These are phyloP conservation scores for Aristolochia californica DNA, from an alignment of 164 flowering plant genomes.

Conservation along the genomic window DNA sequence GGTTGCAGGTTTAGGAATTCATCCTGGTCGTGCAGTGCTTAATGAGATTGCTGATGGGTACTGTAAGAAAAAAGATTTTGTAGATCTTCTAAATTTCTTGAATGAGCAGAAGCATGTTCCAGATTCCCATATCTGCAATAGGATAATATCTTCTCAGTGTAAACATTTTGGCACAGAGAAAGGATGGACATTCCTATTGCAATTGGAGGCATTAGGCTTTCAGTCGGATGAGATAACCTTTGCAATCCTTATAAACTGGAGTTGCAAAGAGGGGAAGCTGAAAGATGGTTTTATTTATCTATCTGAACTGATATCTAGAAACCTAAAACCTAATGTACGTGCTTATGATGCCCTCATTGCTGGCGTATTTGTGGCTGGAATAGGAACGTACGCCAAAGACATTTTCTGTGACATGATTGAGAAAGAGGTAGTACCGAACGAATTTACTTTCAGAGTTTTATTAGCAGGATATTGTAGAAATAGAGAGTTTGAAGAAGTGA, in stretches of 20 bases:
- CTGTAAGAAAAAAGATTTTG: constrained; percentile 62
- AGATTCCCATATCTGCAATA: constrained; percentile 40
- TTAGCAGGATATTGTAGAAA: constrained; percentile 83
- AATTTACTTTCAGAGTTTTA: constrained; percentile 47
- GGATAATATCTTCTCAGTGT: constrained; percentile 41
- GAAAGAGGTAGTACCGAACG: constrained; percentile 27
- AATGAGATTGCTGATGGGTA: constrained; percentile 51
- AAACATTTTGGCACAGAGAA: constrained; percentile 34
- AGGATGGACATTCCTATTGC: constrained; percentile 36
- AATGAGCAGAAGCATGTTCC: constrained; percentile 38
- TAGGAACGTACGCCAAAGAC: constrained; percentile 46
- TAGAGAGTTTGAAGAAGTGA: constrained; percentile 56
- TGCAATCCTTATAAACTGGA: constrained; percentile 56
- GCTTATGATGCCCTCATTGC: constrained; percentile 63
- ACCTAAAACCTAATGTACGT: constrained; percentile 39
- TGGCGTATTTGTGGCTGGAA: constrained; percentile 47
- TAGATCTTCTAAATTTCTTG: constrained; percentile 52
- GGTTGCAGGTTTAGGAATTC: constrained; percentile 25
- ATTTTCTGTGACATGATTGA: constrained; percentile 63
- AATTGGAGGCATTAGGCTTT: constrained; percentile 50
- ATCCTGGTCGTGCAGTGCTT: constrained; percentile 31
- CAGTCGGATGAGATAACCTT: constrained; percentile 55
- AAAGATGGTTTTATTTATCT: constrained; percentile 49
- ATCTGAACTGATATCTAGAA: constrained; percentile 52
- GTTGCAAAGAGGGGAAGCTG: constrained; percentile 58